Conservation (phyloP, 805 yeast species). For the Myxozyma vanderwaltii region DNA sequence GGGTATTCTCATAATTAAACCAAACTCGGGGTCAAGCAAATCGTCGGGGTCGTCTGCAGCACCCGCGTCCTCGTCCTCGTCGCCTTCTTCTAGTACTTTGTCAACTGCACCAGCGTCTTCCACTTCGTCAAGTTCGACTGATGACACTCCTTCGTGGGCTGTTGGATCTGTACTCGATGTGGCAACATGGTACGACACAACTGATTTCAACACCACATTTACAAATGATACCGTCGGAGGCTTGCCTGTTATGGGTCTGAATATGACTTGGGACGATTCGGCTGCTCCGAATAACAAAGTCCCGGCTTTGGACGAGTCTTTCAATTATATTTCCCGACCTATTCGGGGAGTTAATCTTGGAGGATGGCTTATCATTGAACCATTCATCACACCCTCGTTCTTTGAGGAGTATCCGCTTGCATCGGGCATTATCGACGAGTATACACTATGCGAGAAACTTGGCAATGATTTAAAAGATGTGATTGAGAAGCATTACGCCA, state of each 20-base stretch:
- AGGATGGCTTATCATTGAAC: constrained; percentile 87
- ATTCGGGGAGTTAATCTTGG: constrained; percentile 77
- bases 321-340: constrained; percentile 39
- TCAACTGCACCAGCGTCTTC: background rate
- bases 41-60: background rate
- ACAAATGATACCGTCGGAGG: constrained; percentile 44
- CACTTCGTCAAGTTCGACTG: constrained; percentile 14
- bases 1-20: constrained; percentile 37
- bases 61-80: background rate
- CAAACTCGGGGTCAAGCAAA: background rate
- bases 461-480: constrained; percentile 59
- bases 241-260: constrained; percentile 43
- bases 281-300: constrained; percentile 38
- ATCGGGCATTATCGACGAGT: constrained; percentile 67
- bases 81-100: background rate
- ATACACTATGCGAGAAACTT: constrained; percentile 56
- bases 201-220: constrained; percentile 43
- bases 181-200: constrained; percentile 41
- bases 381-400: constrained; percentile 78
- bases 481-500: constrained; percentile 71
- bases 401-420: constrained; percentile 50
- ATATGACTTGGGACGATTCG: constrained; percentile 40
- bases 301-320: constrained; percentile 38
- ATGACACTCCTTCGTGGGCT: constrained; percentile 35
- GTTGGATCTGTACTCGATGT: constrained; percentile 39